Conservation (phyloP, 345 rosid genomes). For the Lumnitzera racemosa region DNA sequence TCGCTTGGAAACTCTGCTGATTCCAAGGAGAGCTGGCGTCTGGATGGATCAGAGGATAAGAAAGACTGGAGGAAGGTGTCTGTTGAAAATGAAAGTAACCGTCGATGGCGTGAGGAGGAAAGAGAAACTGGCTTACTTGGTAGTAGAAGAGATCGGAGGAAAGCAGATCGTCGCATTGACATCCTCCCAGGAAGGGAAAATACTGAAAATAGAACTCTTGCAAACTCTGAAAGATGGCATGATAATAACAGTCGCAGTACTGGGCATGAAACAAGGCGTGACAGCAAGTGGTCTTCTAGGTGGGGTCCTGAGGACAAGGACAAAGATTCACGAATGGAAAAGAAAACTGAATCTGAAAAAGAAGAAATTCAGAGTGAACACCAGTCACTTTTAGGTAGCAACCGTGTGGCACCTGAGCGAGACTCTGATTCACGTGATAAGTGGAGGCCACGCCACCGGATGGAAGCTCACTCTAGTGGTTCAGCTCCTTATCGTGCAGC, state of each 20-base stretch:
- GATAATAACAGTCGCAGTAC: constrained; percentile 51
- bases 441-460: constrained; percentile 95
- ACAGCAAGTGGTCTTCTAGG: constrained; percentile 92
- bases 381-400: constrained; percentile 30
- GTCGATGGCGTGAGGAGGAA: constrained; percentile 82
- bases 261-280: constrained; percentile 72
- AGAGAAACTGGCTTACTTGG: constrained; percentile 71
- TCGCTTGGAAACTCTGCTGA: constrained; percentile 36
- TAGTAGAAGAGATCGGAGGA: constrained; percentile 52
- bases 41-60: constrained; percentile 59
- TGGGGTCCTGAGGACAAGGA: constrained; percentile 99
- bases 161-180: constrained; percentile 47
- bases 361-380: constrained; percentile 56
- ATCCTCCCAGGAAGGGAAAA: constrained; percentile 31
- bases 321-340: constrained; percentile 60
- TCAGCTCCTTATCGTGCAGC: constrained; percentile 61
- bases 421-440: constrained; percentile 82
- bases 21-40: constrained; percentile 55
- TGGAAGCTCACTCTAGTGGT: constrained; percentile 57
- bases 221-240: constrained; percentile 66
- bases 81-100: constrained; percentile 37
- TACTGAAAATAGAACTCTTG: constrained; percentile 41
- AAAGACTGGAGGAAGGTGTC: constrained; percentile 58
- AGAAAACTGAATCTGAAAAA: constrained; percentile 51
- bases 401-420: constrained; percentile 50